Base-by-base conservation (phyloP, 345 rosid genomes). In the Punica granatum region DNA sequence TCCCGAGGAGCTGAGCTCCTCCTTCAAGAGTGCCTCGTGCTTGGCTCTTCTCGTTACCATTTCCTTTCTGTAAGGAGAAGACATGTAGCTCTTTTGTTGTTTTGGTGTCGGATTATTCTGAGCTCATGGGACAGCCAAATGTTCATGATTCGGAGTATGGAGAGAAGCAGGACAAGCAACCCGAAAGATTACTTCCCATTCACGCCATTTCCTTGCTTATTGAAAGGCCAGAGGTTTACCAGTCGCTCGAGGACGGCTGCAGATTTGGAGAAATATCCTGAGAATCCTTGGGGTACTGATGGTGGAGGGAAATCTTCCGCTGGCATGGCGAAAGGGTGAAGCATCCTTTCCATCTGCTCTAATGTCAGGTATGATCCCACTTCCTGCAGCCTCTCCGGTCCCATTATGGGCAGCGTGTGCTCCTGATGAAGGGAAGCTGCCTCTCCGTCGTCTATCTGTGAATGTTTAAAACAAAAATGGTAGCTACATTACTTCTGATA, bases 301-400 rank as follows among this genome's bases (percentile, higher is more conserved):
- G 96, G 82, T 7, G 99, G 99, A 60, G 98, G 99, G 65, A 95
- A 95, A 71, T 95, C 99, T 59, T 95, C 99, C 0, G 99, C 87
- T 3, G 98, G 99, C 97, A 95, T 92, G 7, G 98, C 99, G 66
- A 95, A 95, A 1, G 90, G 88, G 46, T 86, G 88, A 63, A 92
- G 66, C 97, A 95, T 88, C 78, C 68, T 90, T 79, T 95, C 98
- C 96, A 95, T 84, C 80, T 86, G 87, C 76, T 90, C 97, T 39
- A 95, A 82, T 21, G 98, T 88, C 67, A 90, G 85, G 73, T 79
- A 87, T 0, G 98, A 86, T 69, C 83, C 86, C 23, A 79, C 90
- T 77, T 92, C 98, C 67, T 90, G 98, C 39, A 95, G 83, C 84
- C 99, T 88, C 77, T 95, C 99, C 33, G 96, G 98, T 71, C 99